These are phyloP conservation scores for Ambispora gerdemannii DNA, from an alignment of 192 early-diverging fungal genomes.

Conservation along the genomic window DNA sequence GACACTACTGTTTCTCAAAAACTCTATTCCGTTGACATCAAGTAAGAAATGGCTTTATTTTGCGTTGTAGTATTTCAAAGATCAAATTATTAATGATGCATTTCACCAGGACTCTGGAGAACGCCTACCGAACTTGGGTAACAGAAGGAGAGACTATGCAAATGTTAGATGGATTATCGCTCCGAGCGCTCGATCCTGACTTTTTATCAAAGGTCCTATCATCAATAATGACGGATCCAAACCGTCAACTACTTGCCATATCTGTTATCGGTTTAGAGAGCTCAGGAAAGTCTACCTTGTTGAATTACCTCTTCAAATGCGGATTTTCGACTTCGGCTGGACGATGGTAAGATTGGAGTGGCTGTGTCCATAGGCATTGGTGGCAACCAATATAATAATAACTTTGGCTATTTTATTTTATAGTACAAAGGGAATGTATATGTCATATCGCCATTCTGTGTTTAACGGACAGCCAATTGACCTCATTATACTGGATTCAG, in stretches of 20 bases:
- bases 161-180: conserved; percentile 10
- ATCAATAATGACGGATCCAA: neutral
- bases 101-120: neutral
- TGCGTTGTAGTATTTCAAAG: no score
- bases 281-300: conserved; percentile 12
- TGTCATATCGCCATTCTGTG: neutral
- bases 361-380: neutral
- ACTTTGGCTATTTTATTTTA: neutral
- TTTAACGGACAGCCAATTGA: neutral
- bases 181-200: neutral
- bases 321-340: neutral
- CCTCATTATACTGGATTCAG: neutral
- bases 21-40: neutral
- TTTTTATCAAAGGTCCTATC: neutral
- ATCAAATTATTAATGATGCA: neutral
- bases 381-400: no score
- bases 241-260: neutral
- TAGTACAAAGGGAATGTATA: conserved; percentile 14
- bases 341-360: no score
- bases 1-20: neutral
- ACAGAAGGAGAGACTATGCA: conserved; percentile 3
- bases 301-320: conserved; percentile 12
- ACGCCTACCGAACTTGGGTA: conserved; percentile 1
- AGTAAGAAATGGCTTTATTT: neutral
- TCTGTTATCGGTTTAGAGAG: conserved; percentile 10